Conservation (phyloP, 116 monocot species). For the Cymodocea nodosa region DNA sequence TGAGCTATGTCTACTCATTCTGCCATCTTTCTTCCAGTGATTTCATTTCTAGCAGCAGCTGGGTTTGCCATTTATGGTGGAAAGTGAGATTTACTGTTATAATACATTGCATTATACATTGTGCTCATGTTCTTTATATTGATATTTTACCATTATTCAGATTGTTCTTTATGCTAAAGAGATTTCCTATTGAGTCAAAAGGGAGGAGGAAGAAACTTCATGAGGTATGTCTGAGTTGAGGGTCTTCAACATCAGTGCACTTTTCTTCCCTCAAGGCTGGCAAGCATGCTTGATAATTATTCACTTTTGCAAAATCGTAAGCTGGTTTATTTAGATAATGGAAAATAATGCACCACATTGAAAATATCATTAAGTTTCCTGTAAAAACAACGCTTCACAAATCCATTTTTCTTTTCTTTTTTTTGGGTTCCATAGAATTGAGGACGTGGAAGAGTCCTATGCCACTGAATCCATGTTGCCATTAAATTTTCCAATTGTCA, state of each 20-base stretch:
- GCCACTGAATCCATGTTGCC: no score
- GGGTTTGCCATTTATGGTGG: conserved; percentile 24
- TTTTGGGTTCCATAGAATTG: no score
- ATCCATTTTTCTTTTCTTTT: no score
- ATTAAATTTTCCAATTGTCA: no score
- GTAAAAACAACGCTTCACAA: no score
- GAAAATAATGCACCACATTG: no score
- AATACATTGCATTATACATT: background rate
- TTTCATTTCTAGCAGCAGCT: conserved; percentile 13
- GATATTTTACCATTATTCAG: conserved; percentile 14
- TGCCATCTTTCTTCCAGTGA: conserved; percentile 8
- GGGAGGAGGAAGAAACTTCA: conserved; percentile 66
- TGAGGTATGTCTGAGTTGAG: conserved; percentile 32
- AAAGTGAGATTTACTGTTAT: conserved; percentile 26
- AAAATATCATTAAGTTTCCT: no score
- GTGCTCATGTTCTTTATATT: background rate
- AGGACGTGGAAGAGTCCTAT: no score
- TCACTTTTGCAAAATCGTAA: background rate
- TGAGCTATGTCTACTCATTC: background rate
- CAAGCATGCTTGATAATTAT: no score
- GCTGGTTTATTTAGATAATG: no score
- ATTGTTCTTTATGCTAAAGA: conserved; percentile 62
- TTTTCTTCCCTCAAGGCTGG: background rate
- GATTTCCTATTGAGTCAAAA: conserved; percentile 79
- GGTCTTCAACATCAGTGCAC: background rate